phyloP scores from a whole-genome alignment of 345 rosid genomes.

The Citrus trifoliata region DNA sequence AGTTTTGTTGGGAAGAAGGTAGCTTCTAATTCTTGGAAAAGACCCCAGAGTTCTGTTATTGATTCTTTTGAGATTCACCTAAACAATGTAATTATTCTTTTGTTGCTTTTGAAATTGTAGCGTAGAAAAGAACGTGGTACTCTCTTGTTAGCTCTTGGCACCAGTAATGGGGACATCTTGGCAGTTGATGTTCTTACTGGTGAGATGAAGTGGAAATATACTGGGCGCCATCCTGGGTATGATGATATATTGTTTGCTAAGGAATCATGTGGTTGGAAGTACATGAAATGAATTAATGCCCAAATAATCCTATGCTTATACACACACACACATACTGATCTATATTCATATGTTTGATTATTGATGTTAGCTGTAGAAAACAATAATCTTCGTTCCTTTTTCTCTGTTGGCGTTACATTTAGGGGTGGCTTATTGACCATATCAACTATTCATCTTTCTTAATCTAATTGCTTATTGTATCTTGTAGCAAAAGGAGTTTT shows the following conservation, averaged over 20 bases:
- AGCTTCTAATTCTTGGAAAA: neutral
- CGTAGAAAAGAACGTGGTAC: conserved; percentile 18
- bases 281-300: neutral
- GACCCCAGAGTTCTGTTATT: neutral
- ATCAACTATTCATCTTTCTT: neutral
- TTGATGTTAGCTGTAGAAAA: neutral
- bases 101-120: conserved; percentile 16
- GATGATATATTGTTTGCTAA: conserved; percentile 7
- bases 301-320: neutral
- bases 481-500: neutral
- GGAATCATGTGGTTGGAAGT: neutral
- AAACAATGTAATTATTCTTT: conserved; percentile 1
- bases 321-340: neutral
- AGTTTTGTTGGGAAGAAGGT: conserved; percentile 39
- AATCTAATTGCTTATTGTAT: neutral
- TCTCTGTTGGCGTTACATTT: neutral
- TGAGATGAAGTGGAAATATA: conserved; percentile 38
- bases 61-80: neutral
- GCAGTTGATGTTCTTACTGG: conserved; percentile 34
- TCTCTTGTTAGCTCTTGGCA: conserved; percentile 42
- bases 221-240: conserved; percentile 31
- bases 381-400: neutral
- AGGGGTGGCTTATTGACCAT: neutral
- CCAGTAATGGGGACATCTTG: conserved; percentile 36
- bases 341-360: neutral